These are phyloP conservation scores for Suhomyces taliae DNA, from an alignment of 1,139 yeast species.

Conservation along the genomic window DNA sequence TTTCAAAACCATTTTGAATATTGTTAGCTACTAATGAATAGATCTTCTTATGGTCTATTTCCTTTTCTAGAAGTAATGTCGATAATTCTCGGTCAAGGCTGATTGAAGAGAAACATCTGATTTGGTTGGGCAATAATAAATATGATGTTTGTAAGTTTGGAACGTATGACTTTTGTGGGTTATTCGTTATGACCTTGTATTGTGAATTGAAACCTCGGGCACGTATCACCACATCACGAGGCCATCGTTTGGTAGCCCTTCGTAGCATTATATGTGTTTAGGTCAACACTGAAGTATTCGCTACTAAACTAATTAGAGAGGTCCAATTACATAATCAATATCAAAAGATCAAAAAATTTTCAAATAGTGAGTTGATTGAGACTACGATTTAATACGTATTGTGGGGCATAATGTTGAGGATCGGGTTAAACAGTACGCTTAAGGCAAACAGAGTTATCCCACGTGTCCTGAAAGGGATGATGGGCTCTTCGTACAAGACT, in stretches of 20 bases:
- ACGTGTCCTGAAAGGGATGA: constrained; percentile 20
- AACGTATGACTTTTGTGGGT: too few species aligned
- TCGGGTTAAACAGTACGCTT: constrained; percentile 6
- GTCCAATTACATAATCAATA: constrained; percentile 5
- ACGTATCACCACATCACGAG: not conserved
- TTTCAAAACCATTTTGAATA: not conserved
- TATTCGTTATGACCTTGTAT: too few species aligned
- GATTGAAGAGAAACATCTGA: not conserved
- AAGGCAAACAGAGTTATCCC: constrained; percentile 16
- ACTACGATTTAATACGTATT: not conserved
- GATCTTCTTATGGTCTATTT: constrained; percentile 3
- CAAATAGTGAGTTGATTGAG: not conserved
- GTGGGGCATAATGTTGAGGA: constrained; percentile 7
- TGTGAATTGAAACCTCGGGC: not conserved
- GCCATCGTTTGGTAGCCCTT: not conserved
- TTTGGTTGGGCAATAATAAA: not conserved
- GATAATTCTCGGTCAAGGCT: not conserved
- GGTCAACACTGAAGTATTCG: not conserved
- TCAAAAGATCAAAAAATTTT: constrained; percentile 6
- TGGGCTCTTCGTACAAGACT: constrained; percentile 24
- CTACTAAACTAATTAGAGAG: too few species aligned
- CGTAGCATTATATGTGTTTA: not conserved
- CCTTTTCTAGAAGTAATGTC: not conserved
- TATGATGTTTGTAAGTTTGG: too few species aligned
- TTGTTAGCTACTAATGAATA: constrained; percentile 10